phyloP scores from a whole-genome alignment of 2,329 filamentous ascomycete genomes.

The Rutstroemia sp. region DNA sequence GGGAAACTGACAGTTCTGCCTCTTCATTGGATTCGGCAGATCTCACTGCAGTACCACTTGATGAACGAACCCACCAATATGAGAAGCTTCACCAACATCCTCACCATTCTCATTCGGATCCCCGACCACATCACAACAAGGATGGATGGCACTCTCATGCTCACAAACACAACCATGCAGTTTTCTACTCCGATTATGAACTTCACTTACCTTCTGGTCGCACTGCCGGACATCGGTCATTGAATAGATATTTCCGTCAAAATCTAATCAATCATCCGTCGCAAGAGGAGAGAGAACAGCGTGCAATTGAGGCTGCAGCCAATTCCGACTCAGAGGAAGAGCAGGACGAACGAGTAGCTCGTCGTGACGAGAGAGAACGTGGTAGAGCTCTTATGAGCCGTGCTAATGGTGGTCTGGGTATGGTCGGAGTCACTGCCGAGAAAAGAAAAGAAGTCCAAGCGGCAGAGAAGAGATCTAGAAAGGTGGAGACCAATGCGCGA shows the following conservation, averaged over 20 bases:
- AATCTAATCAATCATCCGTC: conserved; percentile 83
- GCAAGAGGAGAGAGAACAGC: conserved; percentile 65
- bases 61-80: conserved; percentile 63
- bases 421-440: conserved; percentile 68
- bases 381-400: conserved; percentile 55
- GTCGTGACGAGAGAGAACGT: conserved; percentile 34
- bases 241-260: conserved; percentile 85
- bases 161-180: conserved; percentile 64
- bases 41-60: conserved; percentile 70
- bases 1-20: conserved; percentile 91
- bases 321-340: conserved; percentile 42
- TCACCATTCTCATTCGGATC: conserved; percentile 67
- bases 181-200: conserved; percentile 89
- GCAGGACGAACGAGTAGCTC: conserved; percentile 31
- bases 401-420: conserved; percentile 65
- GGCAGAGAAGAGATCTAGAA: conserved; percentile 62
- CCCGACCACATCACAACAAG: conserved; percentile 63
- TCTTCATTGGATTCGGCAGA: conserved; percentile 85
- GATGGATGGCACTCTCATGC: conserved; percentile 80
- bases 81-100: conserved; percentile 64
- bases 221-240: conserved; percentile 80
- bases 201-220: conserved; percentile 86
- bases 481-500: conserved; percentile 52
- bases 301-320: conserved; percentile 49
- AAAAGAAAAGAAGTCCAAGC: conserved; percentile 63